Evolutionary conservation across 305 asterid genomes (phyloP).

Genomic region (Nicotiana rustica): DNA sequence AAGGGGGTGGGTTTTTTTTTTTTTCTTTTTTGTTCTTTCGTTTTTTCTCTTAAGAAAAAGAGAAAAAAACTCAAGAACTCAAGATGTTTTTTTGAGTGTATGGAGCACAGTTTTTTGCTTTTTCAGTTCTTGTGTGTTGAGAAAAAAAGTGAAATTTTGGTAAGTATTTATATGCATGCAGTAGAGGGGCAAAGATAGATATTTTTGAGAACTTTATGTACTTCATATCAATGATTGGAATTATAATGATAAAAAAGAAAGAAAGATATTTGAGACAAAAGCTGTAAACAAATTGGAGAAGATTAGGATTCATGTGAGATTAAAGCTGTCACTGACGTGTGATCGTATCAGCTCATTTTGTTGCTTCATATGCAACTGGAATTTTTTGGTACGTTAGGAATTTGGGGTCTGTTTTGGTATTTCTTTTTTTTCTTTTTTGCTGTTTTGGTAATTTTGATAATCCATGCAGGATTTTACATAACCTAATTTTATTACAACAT

Average conservation of each 20-base stretch:
- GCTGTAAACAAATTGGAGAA: slow-evolving; percentile 20
- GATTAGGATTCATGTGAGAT: slow-evolving; percentile 49
- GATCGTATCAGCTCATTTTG: slow-evolving; percentile 51
- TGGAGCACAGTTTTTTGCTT: background rate
- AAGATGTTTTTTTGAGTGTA: background rate
- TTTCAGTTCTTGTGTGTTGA: background rate
- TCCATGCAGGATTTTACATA: background rate
- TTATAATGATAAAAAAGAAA: background rate
- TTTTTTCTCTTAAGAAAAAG: background rate
- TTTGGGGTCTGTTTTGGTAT: background rate
- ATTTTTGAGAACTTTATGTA: slow-evolving; percentile 22
- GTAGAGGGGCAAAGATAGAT: slow-evolving; percentile 31
- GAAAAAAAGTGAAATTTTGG: background rate
- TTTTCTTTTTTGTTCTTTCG: background rate
- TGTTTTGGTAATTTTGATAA: background rate
- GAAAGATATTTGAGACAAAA: slow-evolving; percentile 30
- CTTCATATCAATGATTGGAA: slow-evolving; percentile 44
- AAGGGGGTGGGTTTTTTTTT: background rate
- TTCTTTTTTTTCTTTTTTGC: background rate
- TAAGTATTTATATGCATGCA: slow-evolving; percentile 40
- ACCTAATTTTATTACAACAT: background rate
- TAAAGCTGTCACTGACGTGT: slow-evolving; percentile 78
- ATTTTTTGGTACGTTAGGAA: background rate
- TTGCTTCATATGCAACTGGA: slow-evolving; percentile 29
- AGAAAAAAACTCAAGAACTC: background rate